Percentiles rank a stretch among this genome's conserved stretches.
Evolutionary conservation across 805 yeast genomes (phyloP).

Genomic region (Candida quercuum): DNA sequence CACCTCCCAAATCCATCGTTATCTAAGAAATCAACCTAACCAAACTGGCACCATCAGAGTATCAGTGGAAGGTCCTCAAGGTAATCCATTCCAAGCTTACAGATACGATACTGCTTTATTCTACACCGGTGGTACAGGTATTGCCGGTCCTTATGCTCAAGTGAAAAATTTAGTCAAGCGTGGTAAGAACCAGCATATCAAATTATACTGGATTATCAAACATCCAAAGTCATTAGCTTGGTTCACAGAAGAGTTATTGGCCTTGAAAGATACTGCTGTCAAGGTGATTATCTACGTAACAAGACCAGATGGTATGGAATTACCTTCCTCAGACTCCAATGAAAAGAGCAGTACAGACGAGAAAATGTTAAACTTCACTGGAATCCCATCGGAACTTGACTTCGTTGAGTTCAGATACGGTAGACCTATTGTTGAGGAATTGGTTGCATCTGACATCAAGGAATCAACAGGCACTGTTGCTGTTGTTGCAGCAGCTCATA

Average conservation of each 20-base stretch:
- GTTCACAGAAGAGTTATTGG: conserved; percentile 41
- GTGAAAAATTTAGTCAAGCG: conserved; percentile 23
- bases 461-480: conserved; percentile 35
- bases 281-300: conserved; percentile 18
- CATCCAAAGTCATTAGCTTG: conserved; percentile 46
- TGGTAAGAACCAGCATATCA: conserved; percentile 27
- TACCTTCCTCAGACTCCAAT: conserved; percentile 6
- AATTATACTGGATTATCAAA: conserved; percentile 63
- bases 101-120: conserved; percentile 34
- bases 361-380: not conserved
- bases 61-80: conserved; percentile 64
- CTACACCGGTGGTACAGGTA: conserved; percentile 50
- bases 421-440: conserved; percentile 37
- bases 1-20: conserved; percentile 24
- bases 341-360: conserved; percentile 3
- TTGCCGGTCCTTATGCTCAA: conserved; percentile 44
- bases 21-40: conserved; percentile 22
- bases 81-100: conserved; percentile 32
- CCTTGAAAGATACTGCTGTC: conserved; percentile 18
- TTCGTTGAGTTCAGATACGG: conserved; percentile 36
- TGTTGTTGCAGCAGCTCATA: conserved; percentile 53
- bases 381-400: conserved; percentile 10
- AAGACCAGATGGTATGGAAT: conserved; percentile 9
- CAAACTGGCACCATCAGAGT: conserved; percentile 26
- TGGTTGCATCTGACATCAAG: conserved; percentile 33